Percentiles rank a stretch among this genome's conserved stretches.
Evolutionary conservation across 371 early-diverging fungal genomes (phyloP).

Genomic region (Syncephalastrum sp.): DNA sequence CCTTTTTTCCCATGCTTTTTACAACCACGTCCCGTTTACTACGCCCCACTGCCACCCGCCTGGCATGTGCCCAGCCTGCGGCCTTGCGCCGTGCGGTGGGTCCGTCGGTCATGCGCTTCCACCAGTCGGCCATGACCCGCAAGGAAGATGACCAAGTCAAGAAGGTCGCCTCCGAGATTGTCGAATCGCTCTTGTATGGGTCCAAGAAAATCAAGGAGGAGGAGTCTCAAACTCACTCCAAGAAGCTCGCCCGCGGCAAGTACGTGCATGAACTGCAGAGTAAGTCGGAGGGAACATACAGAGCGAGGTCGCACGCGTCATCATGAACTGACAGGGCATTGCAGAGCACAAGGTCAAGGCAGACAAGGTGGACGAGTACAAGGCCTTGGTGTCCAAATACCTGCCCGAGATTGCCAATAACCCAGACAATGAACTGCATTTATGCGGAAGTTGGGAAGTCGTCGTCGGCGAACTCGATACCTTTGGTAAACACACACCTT

Average conservation of each 20-base stretch:
- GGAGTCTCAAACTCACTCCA: conserved; percentile 63
- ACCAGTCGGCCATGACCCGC: no score
- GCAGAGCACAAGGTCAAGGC: conserved; percentile 83
- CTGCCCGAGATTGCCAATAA: conserved; percentile 77
- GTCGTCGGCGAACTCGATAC: conserved; percentile 87
- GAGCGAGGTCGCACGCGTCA: no score
- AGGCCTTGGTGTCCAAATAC: conserved; percentile 48
- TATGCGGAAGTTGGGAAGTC: conserved; percentile 88
- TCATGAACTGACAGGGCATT: background rate
- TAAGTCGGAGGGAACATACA: conserved; percentile 27
- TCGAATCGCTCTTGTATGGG: conserved; percentile 67
- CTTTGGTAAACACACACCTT: conserved; percentile 53
- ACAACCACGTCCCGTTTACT: no score
- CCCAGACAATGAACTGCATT: conserved; percentile 68
- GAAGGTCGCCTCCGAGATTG: conserved; percentile 22
- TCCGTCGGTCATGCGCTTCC: no score
- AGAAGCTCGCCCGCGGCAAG: conserved; percentile 83
- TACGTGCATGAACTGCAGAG: conserved; percentile 85
- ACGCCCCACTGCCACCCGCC: no score
- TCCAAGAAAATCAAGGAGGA: conserved; percentile 53
- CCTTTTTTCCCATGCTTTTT: no score
- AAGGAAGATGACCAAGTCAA: background rate
- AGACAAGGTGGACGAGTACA: conserved; percentile 83
- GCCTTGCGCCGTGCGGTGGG: no score
- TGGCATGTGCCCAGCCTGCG: no score